Evolutionary conservation across 805 yeast species (phyloP).

Genomic region (Danielozyma ontarioensis): DNA sequence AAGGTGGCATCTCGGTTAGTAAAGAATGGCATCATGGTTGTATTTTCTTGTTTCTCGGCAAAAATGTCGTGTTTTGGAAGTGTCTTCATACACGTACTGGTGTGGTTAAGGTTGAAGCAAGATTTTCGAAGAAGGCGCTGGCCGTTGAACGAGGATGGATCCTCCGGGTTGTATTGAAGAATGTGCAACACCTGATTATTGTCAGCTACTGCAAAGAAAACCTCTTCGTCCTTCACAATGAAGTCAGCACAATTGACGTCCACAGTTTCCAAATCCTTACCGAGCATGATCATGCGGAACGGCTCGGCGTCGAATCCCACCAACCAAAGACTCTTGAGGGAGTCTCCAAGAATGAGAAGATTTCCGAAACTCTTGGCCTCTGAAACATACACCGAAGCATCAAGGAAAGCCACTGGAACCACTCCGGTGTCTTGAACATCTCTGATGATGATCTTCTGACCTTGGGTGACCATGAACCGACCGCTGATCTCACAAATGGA

Average conservation of each 20-base stretch:
- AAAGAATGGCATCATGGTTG: slow-evolving; percentile 5
- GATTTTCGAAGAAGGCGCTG: slow-evolving; percentile 65
- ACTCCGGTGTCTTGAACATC: slow-evolving; percentile 84
- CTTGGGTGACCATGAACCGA: slow-evolving; percentile 77
- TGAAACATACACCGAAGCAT: slow-evolving; percentile 72
- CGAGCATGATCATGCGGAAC: slow-evolving; percentile 71
- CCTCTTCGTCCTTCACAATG: slow-evolving; percentile 61
- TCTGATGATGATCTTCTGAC: slow-evolving; percentile 75
- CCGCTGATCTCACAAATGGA: slow-evolving; percentile 78
- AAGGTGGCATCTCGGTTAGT: slow-evolving; percentile 25
- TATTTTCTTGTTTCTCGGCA: slow-evolving; percentile 17
- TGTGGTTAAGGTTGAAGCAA: slow-evolving; percentile 63
- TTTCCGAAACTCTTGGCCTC: slow-evolving; percentile 83
- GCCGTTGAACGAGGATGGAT: slow-evolving; percentile 76
- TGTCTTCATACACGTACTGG: slow-evolving; percentile 50
- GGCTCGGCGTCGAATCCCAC: slow-evolving; percentile 96
- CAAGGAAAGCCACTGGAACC: slow-evolving; percentile 91
- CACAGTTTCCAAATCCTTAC: slow-evolving; percentile 63
- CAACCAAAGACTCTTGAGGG: slow-evolving; percentile 69
- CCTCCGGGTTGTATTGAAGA: slow-evolving; percentile 88
- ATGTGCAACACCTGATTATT: slow-evolving; percentile 61
- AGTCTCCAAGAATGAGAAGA: slow-evolving; percentile 75
- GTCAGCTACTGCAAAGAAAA: slow-evolving; percentile 67
- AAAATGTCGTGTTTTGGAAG: slow-evolving; percentile 35
- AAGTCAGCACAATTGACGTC: slow-evolving; percentile 75